Evolutionary conservation across 139 green algal genomes (phyloP), one percentile per base, ranked within the genome.

Genomic region (Volvox africanus): DNA sequence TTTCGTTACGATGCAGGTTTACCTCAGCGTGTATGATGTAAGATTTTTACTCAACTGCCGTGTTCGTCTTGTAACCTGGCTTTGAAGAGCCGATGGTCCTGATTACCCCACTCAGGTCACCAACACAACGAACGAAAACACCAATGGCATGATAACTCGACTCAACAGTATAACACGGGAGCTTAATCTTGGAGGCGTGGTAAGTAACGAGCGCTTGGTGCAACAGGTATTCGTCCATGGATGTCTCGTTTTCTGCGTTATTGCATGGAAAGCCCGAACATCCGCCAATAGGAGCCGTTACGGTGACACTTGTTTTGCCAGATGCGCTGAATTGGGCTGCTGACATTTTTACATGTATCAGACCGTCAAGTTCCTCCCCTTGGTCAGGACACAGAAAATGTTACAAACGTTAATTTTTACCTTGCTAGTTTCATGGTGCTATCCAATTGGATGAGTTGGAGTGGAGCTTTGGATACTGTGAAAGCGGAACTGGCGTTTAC

Each of bases 391-490:
- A 55, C 44, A 9, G 5, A 55, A 55, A 55, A 55, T 5, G 5
- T 55, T 9, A 55, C 44, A 55, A 55, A 55, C 44, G 44, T 55
- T 9, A 14, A 55, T 55, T 55, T n/a, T 55, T 55, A 55, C 65
- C 65, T 73, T 73, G 65, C 65, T 91, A 97, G 21, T 97, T 97
- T 81, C 96, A 97, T 80, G 93, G 95, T 24, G 95, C 80, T 19
- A 73, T 97, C 1, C 68, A 93, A 33, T 19, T 95, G 5, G 92
- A 95, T 55, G 93, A 93, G 1, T 73, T 95, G 6, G 96, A 97
- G 89, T 97, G 94, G 92, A 96, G 93, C 33, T 98, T 96, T 91
- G 96, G 96, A 0, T 98, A 92, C 75, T 96, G 94, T 86, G 95
- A 97, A 26, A n/a, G 26, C 5, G 96, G 96, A n/a, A 94, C 92